These are phyloP conservation scores for Phaeodactylum tricornutum DNA, from an alignment of 108 stramenopile genomes.

Conservation along the genomic window DNA sequence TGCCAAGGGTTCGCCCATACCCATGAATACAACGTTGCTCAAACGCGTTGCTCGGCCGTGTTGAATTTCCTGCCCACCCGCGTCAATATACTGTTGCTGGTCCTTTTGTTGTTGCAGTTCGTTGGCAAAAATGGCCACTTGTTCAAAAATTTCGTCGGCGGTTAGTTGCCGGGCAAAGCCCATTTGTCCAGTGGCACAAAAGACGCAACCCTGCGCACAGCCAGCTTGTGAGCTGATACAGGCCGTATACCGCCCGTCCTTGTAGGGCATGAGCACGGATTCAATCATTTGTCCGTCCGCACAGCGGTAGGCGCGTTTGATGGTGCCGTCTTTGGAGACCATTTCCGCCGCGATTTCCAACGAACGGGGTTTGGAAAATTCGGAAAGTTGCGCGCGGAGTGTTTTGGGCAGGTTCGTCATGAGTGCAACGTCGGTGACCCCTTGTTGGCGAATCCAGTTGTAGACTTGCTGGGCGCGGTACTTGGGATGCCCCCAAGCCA, in stretches of 20 bases:
- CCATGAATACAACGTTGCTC: slow-evolving; percentile 95
- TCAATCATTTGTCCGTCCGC: slow-evolving; percentile 90
- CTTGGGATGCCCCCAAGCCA: slow-evolving; percentile 51
- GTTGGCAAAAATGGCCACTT: slow-evolving; percentile 67
- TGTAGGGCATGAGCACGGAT: slow-evolving; percentile 95
- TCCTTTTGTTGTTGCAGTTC: slow-evolving; percentile 30
- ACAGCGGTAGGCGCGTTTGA: slow-evolving; percentile 83
- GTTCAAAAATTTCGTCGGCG: slow-evolving; percentile 86
- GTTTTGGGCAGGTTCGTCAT: slow-evolving; percentile 84
- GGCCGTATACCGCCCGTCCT: slow-evolving; percentile 91
- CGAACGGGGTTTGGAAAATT: slow-evolving; percentile 5
- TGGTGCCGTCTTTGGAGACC: slow-evolving; percentile 82
- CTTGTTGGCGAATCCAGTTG: slow-evolving; percentile 72
- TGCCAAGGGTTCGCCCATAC: slow-evolving; percentile 89
- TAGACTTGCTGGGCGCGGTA: slow-evolving; percentile 84
- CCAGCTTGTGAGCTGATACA: slow-evolving; percentile 95
- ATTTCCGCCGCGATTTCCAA: slow-evolving; percentile 56
- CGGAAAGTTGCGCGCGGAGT: slow-evolving; percentile 43
- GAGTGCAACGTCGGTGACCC: slow-evolving; percentile 53
- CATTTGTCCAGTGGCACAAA: slow-evolving; percentile 93
- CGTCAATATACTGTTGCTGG: slow-evolving; percentile 5
- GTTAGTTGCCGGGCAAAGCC: slow-evolving; percentile 91
- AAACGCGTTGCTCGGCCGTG: slow-evolving; percentile 49
- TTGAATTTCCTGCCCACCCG: slow-evolving; percentile 1
- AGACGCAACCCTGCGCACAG: slow-evolving; percentile 92